These are phyloP conservation scores for Sclerotinia minor DNA, from an alignment of 2,329 filamentous ascomycete genomes.

Conservation along the genomic window DNA sequence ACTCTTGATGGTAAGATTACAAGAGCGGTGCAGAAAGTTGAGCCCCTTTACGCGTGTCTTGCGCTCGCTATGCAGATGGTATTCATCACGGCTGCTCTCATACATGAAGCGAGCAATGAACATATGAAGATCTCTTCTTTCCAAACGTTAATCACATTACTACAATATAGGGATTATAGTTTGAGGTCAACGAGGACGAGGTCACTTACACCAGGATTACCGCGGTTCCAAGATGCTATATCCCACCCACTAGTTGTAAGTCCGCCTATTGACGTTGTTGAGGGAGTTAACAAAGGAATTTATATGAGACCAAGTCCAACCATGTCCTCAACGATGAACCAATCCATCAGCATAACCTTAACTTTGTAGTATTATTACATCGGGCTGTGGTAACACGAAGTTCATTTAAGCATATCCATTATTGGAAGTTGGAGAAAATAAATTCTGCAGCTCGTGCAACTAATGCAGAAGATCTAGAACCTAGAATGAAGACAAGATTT, in stretches of 20 bases:
- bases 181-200: not conserved
- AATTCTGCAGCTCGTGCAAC: not conserved
- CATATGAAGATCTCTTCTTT: not conserved
- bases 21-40: not conserved
- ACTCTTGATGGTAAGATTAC: not conserved
- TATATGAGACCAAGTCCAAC: not conserved
- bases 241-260: not conserved
- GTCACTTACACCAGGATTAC: not conserved
- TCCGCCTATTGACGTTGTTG: not conserved
- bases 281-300: not conserved
- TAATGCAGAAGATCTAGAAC: slow-evolving; percentile 11
- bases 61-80: not conserved
- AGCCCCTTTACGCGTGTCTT: not conserved
- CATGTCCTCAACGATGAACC: not conserved
- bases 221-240: not conserved
- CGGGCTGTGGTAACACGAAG: not conserved
- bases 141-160: not conserved
- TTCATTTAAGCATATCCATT: not conserved
- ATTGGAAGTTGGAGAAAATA: not conserved
- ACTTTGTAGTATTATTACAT: not conserved
- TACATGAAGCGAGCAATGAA: not conserved
- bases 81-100: not conserved
- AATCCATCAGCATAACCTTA: not conserved
- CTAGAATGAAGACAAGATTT: not conserved
- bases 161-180: not conserved